These are phyloP conservation scores for Pyricularia grisea DNA, from an alignment of 2,329 filamentous ascomycete species.

Conservation along the genomic window DNA sequence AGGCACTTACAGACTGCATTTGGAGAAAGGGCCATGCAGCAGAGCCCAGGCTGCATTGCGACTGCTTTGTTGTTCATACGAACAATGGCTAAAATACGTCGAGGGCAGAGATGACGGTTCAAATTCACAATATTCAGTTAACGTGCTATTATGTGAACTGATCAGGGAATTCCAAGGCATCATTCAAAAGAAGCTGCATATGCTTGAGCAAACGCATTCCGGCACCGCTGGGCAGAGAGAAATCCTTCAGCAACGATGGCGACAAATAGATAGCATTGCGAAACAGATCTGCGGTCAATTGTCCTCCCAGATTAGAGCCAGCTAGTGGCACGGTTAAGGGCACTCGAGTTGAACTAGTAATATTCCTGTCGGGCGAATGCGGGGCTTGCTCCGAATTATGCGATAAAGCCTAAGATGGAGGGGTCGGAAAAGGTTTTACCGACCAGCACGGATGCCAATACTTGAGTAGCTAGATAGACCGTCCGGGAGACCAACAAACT, in stretches of 20 bases:
- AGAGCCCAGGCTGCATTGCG: constrained; percentile 45
- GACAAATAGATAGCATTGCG: background rate
- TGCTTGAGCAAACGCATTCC: background rate
- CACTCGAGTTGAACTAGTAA: background rate
- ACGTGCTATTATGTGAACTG: background rate
- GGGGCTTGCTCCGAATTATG: too few species aligned
- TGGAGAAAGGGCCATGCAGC: constrained; percentile 36
- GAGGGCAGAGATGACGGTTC: background rate
- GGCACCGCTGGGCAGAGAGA: background rate
- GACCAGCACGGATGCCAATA: background rate
- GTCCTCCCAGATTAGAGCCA: background rate
- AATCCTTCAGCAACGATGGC: background rate
- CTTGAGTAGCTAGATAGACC: background rate
- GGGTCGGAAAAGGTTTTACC: background rate
- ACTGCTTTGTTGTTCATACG: constrained; percentile 15
- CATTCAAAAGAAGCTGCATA: background rate
- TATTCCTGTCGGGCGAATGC: background rate
- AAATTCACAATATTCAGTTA: background rate
- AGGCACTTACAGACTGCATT: constrained; percentile 41
- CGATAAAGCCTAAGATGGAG: too few species aligned
- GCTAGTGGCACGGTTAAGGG: background rate
- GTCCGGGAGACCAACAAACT: background rate
- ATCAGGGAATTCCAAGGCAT: background rate
- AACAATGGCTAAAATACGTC: background rate
- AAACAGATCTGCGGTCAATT: background rate